Conservation (phyloP, 192 early-diverging fungal species). For the Rhizoclosmatium sp. region DNA sequence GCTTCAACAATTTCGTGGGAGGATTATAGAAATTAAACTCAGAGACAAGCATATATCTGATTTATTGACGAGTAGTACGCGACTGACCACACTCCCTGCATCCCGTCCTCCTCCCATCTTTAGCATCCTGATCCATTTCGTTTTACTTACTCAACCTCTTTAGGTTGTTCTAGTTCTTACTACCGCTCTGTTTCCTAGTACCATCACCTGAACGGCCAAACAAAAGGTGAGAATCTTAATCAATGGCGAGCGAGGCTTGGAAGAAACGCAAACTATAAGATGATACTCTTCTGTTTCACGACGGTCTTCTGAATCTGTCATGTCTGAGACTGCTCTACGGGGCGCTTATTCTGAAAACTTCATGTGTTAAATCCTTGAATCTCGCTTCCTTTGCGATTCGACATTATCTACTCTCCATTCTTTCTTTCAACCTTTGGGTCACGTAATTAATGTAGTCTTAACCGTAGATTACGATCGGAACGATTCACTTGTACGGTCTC, state of each 20-base stretch:
- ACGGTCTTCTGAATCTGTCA: slow-evolving; percentile 26
- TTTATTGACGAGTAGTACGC: slow-evolving; percentile 21
- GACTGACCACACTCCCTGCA: slow-evolving; percentile 18
- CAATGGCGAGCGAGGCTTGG: too few relatives aligned
- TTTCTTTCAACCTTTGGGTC: not conserved
- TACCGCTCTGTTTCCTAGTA: not conserved
- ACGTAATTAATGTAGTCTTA: not conserved
- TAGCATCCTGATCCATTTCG: not conserved
- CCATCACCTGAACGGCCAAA: not conserved
- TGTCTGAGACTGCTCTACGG: slow-evolving; percentile 21
- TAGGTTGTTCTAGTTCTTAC: not conserved
- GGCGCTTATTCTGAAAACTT: slow-evolving; percentile 4
- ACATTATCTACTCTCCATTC: not conserved
- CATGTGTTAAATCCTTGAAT: not conserved
- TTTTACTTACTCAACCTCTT: not conserved
- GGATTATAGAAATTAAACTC: slow-evolving; percentile 23
- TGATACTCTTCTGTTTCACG: slow-evolving; percentile 21
- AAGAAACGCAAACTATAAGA: not conserved
- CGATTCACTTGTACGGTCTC: not conserved
- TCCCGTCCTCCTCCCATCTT: not conserved
- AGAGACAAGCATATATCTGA: slow-evolving; percentile 41
- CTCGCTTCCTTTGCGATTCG: not conserved
- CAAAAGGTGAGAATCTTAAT: not conserved
- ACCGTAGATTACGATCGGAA: not conserved
- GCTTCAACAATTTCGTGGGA: slow-evolving; percentile 4